Evolutionary conservation across 768 basidiomycete genomes (phyloP), one percentile per base, ranked within the genome.

Genomic region (Mycena indigotica): DNA sequence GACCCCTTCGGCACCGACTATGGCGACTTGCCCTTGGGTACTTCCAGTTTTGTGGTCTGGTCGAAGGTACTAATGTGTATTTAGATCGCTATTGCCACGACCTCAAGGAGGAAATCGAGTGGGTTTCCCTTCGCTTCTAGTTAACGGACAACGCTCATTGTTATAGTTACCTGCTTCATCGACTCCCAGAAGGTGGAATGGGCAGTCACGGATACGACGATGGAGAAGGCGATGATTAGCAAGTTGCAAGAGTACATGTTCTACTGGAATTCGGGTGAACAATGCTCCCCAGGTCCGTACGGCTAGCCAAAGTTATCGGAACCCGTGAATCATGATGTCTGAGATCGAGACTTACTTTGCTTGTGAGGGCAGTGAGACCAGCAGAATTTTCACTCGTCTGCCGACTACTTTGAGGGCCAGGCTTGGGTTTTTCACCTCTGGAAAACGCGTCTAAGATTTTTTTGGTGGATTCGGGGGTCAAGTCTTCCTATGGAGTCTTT

Each of bases 331-430:
- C 19, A 19, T 32, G 23, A 32, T 54, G 2, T 13, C 29, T 24
- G n/a, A 5, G 45, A 51, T 10, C 46, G 5, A 13, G 23, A 63
- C 76, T 40, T 58, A 90, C 93, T 82, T 93, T 89, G 46, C 80
- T 78, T 19, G 86, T 82, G 29, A 95, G 78, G 35, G 90, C 76
- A 24, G 95, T 97, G 57, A 96, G 76, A 38, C 93, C 94, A 15
- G 91, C 93, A 12, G 94, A 92, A 75, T 97, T 97, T 76, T 98
- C 95, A 60, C 89, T 93, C 0, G 94, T 95, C 44, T 80, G 80
- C 57, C 95, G 83, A 28, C 89, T 85, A 57, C 87, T 88, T 69
- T 97, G 96, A 48, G 96, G 96, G 17, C 96, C 97, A n/a, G 93
- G 84, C 71, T 91, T 93, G 53, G 93, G 93, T 71, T 89, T 92